A percentile compares a stretch with the other conserved stretches of the same genome.
These are phyloP conservation scores for Orobanche coerulescens DNA, from an alignment of 257 asterid species.

Conservation along the genomic window DNA sequence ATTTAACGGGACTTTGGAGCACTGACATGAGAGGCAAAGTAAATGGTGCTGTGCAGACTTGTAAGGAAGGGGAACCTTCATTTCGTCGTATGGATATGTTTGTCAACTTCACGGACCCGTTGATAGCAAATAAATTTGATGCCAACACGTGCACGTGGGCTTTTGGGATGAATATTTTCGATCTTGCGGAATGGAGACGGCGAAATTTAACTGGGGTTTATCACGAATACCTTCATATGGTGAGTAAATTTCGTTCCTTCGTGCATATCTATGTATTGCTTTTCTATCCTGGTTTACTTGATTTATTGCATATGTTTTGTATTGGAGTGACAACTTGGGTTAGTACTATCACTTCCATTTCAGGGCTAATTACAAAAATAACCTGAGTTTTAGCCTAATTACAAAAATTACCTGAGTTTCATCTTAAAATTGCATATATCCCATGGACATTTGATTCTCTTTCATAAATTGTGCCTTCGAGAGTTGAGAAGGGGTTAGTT, in stretches of 20 bases:
- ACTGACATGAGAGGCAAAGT: conserved; percentile 70
- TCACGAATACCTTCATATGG: conserved; percentile 65
- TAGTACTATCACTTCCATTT: background rate
- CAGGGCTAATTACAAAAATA: background rate
- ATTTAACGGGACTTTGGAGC: conserved; percentile 69
- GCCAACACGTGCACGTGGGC: conserved; percentile 86
- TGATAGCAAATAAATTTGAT: conserved; percentile 42
- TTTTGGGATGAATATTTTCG: conserved; percentile 85
- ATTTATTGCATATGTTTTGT: background rate
- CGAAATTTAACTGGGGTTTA: conserved; percentile 51
- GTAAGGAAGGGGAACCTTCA: conserved; percentile 59
- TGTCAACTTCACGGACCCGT: conserved; percentile 67
- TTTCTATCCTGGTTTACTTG: background rate
- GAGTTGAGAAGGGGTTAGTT: background rate
- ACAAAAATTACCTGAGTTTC: too few relatives aligned
- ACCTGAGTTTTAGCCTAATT: background rate
- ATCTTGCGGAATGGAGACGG: conserved; percentile 76
- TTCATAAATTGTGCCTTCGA: background rate
- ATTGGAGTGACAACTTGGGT: background rate
- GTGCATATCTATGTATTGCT: background rate
- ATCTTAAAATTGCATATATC: background rate
- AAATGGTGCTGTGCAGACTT: conserved; percentile 82
- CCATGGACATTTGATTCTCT: background rate
- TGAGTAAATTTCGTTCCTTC: conserved; percentile 25
- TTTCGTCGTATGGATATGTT: conserved; percentile 68